Evolutionary conservation across 2,329 filamentous ascomycete genomes (phyloP).

Genomic region (Aspergillus neoniger): DNA sequence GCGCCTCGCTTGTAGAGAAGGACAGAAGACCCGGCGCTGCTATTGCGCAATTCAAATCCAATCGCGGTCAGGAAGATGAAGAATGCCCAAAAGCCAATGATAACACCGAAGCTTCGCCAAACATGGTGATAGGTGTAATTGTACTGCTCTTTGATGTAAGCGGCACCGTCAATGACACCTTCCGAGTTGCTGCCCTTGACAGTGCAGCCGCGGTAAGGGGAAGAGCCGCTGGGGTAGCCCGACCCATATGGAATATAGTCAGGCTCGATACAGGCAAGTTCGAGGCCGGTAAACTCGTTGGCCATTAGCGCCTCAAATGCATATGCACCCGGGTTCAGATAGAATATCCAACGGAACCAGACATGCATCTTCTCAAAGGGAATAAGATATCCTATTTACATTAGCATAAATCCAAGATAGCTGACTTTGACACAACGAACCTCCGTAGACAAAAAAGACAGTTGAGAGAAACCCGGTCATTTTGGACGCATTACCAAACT

Average conservation of each 20-base stretch:
- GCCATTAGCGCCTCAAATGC: conserved; percentile 67
- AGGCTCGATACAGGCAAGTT: conserved; percentile 56
- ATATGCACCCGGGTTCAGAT: conserved; percentile 66
- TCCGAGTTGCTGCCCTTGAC: conserved; percentile 32
- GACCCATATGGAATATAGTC: conserved; percentile 49
- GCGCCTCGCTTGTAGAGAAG: conserved; percentile 38
- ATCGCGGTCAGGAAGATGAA: conserved; percentile 75
- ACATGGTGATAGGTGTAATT: conserved; percentile 57
- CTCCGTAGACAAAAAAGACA: conserved; percentile 56
- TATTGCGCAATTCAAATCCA: conserved; percentile 64
- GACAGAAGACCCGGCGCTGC: conserved; percentile 33
- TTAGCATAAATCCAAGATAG: not conserved
- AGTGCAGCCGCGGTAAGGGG: conserved; percentile 33
- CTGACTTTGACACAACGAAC: conserved; percentile 13
- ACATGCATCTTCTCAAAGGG: conserved; percentile 60
- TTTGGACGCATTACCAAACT: conserved; percentile 48
- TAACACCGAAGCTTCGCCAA: conserved; percentile 76
- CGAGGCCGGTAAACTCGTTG: conserved; percentile 65
- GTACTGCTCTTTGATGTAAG: conserved; percentile 57
- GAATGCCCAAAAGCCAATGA: conserved; percentile 70
- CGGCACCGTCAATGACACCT: conserved; percentile 50
- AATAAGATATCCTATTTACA: conserved; percentile 57
- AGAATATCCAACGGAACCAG: conserved; percentile 64
- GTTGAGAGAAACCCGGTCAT: conserved; percentile 48
- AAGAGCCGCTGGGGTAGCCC: conserved; percentile 37